phyloP scores from a whole-genome alignment of 306 rosid species.

The Spatholobus suberectus region DNA sequence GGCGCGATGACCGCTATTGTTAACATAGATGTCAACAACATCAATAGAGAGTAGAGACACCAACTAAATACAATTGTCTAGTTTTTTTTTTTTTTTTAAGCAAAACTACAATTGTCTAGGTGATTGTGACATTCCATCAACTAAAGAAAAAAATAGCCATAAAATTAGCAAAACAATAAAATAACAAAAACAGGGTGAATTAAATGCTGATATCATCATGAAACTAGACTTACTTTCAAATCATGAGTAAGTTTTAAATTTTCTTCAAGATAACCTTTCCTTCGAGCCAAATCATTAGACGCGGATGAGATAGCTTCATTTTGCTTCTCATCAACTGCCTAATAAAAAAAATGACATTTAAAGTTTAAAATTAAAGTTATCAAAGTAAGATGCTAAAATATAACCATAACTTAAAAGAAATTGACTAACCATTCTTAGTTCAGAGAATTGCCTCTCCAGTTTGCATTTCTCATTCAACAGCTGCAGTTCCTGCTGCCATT shows the following conservation, averaged over 20 bases:
- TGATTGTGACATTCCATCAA: background rate
- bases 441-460: constrained; percentile 83
- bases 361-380: constrained; percentile 28
- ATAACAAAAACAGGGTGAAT: constrained; percentile 17
- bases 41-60: background rate
- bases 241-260: constrained; percentile 82
- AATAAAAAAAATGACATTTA: constrained; percentile 19
- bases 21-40: no score
- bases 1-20: no score
- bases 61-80: background rate
- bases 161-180: constrained; percentile 1
- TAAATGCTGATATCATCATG: constrained; percentile 10
- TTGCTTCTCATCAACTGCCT: constrained; percentile 94
- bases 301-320: constrained; percentile 79
- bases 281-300: constrained; percentile 75
- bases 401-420: constrained; percentile 31
- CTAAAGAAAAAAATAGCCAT: background rate
- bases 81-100: no score
- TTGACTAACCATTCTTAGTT: constrained; percentile 83
- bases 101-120: background rate
- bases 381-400: constrained; percentile 27
- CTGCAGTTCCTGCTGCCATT: constrained; percentile 73
- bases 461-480: constrained; percentile 83
- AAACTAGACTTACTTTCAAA: constrained; percentile 66
- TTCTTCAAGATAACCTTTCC: constrained; percentile 91